These are phyloP conservation scores for Globisporangium polare DNA, from an alignment of 352 stramenopile species.

Conservation along the genomic window DNA sequence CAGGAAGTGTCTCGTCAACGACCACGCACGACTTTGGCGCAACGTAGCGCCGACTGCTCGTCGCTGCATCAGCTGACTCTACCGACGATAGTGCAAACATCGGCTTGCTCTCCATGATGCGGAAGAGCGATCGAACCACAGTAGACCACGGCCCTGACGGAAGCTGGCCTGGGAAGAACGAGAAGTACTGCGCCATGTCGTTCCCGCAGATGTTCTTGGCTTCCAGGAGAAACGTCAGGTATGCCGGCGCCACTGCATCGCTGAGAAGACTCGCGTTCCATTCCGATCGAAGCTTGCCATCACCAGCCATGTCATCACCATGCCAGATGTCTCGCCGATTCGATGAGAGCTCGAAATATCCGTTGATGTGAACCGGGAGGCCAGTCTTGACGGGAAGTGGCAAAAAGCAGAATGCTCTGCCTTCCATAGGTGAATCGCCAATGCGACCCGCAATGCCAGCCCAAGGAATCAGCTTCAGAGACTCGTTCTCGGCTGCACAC, in stretches of 20 bases:
- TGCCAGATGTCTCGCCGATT: slow-evolving; percentile 85
- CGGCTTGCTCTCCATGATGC: slow-evolving; percentile 37
- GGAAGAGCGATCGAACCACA: slow-evolving; percentile 52
- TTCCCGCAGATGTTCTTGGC: slow-evolving; percentile 38
- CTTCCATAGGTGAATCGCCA: slow-evolving; percentile 36
- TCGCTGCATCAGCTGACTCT: neutral
- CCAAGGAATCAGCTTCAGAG: slow-evolving; percentile 88
- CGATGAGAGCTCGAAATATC: slow-evolving; percentile 92
- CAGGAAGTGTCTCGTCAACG: slow-evolving; percentile 37
- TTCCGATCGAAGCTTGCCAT: slow-evolving; percentile 72
- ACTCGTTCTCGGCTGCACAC: slow-evolving; percentile 54
- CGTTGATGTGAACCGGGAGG: slow-evolving; percentile 90
- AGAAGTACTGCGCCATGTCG: slow-evolving; percentile 33
- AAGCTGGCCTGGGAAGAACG: slow-evolving; percentile 49
- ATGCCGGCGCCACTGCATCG: slow-evolving; percentile 75
- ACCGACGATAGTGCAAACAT: slow-evolving; percentile 42
- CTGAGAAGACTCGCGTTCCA: slow-evolving; percentile 68
- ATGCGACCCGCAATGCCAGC: slow-evolving; percentile 81
- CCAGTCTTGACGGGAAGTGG: slow-evolving; percentile 88
- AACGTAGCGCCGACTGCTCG: slow-evolving; percentile 17
- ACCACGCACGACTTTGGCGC: slow-evolving; percentile 33
- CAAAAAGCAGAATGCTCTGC: slow-evolving; percentile 90
- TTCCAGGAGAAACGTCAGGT: slow-evolving; percentile 60
- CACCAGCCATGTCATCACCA: slow-evolving; percentile 76
- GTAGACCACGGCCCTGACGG: slow-evolving; percentile 48